Evolutionary conservation across 306 rosid genomes (phyloP).

Genomic region (Arachis hypogaea): DNA sequence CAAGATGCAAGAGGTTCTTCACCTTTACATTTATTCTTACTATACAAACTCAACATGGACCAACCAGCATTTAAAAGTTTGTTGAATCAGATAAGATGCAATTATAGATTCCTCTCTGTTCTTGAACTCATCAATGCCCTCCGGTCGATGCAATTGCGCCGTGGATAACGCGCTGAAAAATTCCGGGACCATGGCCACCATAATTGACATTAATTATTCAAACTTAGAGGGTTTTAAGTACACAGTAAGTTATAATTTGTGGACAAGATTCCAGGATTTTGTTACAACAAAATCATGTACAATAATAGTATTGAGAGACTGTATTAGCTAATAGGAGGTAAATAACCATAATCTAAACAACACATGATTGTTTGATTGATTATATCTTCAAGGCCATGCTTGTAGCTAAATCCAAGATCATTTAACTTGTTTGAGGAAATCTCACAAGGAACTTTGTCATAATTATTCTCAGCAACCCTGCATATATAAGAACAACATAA

Average conservation of each 20-base stretch:
- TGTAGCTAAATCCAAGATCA: conserved; percentile 71
- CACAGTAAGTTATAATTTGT: neutral
- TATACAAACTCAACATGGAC: conserved; percentile 21
- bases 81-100: conserved; percentile 34
- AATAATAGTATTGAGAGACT: neutral
- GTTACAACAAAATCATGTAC: neutral
- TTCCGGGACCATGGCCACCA: neutral
- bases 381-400: conserved; percentile 67
- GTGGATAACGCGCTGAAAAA: conserved; percentile 23
- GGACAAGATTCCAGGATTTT: neutral
- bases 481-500: conserved; percentile 27
- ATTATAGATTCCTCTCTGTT: conserved; percentile 13
- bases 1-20: conserved; percentile 4
- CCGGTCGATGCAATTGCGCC: conserved; percentile 11
- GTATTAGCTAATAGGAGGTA: conserved; percentile 41
- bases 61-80: conserved; percentile 22
- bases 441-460: conserved; percentile 45
- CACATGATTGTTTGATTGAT: conserved; percentile 52
- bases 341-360: conserved; percentile 55
- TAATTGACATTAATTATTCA: conserved; percentile 31
- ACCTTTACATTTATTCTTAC: neutral
- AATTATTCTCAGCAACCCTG: conserved; percentile 48
- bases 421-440: conserved; percentile 71
- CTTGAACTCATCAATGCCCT: conserved; percentile 30
- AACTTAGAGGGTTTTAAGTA: conserved; percentile 7